These are phyloP conservation scores for Ciborinia camelliae DNA, from an alignment of 2,329 filamentous ascomycete species.

Conservation along the genomic window DNA sequence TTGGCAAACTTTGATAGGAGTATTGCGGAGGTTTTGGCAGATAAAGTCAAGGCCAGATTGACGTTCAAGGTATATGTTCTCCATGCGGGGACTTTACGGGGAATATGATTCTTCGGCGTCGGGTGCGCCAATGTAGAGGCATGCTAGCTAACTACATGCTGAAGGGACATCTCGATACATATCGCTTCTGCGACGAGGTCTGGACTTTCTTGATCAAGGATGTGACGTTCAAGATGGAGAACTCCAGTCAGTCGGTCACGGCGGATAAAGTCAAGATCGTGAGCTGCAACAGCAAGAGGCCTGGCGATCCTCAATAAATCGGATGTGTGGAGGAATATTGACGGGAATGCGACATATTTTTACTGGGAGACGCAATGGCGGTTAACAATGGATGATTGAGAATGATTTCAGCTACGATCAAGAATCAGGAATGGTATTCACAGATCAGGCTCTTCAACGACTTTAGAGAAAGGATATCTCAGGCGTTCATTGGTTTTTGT, in stretches of 20 bases:
- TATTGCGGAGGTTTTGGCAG: conserved; percentile 85
- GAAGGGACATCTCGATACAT: conserved; percentile 94
- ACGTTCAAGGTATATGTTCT: conserved; percentile 80
- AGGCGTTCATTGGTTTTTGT: conserved; percentile 2
- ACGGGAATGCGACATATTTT: not conserved
- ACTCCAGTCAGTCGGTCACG: conserved; percentile 63
- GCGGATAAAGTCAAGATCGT: conserved; percentile 98
- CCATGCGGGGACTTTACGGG: not conserved
- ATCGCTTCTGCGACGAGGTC: conserved; percentile 98
- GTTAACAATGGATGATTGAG: not conserved
- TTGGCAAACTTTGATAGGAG: conserved; percentile 91
- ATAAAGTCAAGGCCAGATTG: conserved; percentile 86
- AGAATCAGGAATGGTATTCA: not conserved
- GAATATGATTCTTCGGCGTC: not conserved
- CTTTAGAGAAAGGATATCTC: conserved; percentile 9
- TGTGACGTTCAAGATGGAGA: conserved; percentile 96
- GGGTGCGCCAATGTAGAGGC: not conserved
- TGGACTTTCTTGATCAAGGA: conserved; percentile 99
- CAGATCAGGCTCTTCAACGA: conserved; percentile 1
- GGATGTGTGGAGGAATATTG: not conserved
- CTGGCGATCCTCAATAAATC: conserved; percentile 50
- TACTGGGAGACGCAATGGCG: not conserved
- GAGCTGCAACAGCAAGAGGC: conserved; percentile 88
- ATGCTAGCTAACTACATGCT: conserved; percentile 26
- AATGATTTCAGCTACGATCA: not conserved